phyloP scores from a whole-genome alignment of 2,329 filamentous ascomycete genomes.

The Aspergillus piperis region DNA sequence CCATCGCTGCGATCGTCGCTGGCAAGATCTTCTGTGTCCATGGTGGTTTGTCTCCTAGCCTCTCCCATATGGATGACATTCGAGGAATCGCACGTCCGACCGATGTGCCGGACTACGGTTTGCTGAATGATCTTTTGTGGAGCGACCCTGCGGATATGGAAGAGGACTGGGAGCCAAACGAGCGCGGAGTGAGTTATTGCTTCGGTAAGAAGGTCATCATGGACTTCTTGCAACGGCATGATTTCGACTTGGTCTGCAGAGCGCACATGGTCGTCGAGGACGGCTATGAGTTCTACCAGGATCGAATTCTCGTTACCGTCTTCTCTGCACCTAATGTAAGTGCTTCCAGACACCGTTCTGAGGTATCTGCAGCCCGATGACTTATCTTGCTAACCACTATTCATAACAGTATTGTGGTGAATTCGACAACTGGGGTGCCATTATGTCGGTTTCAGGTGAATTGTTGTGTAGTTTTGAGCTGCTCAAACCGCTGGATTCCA shows the following conservation, averaged over 20 bases:
- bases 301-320: slow-evolving; percentile 90
- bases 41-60: slow-evolving; percentile 85
- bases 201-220: slow-evolving; percentile 98
- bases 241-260: slow-evolving; percentile 95
- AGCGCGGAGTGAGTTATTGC: slow-evolving; percentile 95
- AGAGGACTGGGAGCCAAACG: slow-evolving; percentile 95
- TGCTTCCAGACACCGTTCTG: slow-evolving; percentile 23
- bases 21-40: slow-evolving; percentile 98
- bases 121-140: slow-evolving; percentile 95
- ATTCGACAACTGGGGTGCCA: slow-evolving; percentile 98
- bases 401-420: slow-evolving; percentile 85
- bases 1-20: slow-evolving; percentile 93
- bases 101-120: slow-evolving; percentile 93
- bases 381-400: slow-evolving; percentile 26
- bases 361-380: not conserved
- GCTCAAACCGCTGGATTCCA: slow-evolving; percentile 92
- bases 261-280: slow-evolving; percentile 99
- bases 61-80: slow-evolving; percentile 98
- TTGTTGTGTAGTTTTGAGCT: slow-evolving; percentile 96
- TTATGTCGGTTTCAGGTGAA: slow-evolving; percentile 96
- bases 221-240: slow-evolving; percentile 89
- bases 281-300: slow-evolving; percentile 98
- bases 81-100: slow-evolving; percentile 93
- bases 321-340: slow-evolving; percentile 96
- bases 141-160: slow-evolving; percentile 98